Evolutionary conservation across 1,284 basidiomycete genomes (phyloP).

Genomic region (Porodaedalea pini): DNA sequence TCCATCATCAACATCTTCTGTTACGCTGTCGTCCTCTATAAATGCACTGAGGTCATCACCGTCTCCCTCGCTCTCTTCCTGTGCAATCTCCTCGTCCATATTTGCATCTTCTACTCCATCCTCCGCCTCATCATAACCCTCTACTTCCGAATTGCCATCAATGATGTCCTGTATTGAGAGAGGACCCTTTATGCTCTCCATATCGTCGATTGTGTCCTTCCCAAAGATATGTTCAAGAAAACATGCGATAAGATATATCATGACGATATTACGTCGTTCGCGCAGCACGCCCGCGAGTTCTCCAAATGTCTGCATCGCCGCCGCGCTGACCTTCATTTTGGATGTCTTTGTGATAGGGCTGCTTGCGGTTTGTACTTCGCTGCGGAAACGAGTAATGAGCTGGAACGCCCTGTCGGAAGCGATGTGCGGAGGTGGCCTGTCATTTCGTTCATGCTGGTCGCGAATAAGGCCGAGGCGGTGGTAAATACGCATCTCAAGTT

Average conservation of each 20-base stretch:
- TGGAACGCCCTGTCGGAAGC: constrained; percentile 74
- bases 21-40: constrained; percentile 27
- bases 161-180: constrained; percentile 70
- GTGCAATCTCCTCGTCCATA: constrained; percentile 18
- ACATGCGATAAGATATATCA: constrained; percentile 75
- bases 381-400: constrained; percentile 76
- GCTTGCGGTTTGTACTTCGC: constrained; percentile 78
- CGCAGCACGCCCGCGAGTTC: constrained; percentile 53
- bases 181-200: constrained; percentile 67
- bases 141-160: constrained; percentile 58
- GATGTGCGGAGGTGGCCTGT: constrained; percentile 75
- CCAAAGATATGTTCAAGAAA: constrained; percentile 70
- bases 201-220: constrained; percentile 67
- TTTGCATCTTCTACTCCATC: constrained; percentile 1
- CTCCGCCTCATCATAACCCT: constrained; percentile 1
- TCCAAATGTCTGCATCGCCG: constrained; percentile 67
- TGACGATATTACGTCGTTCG: constrained; percentile 56
- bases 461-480: constrained; percentile 89
- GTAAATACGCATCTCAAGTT: constrained; percentile 95
- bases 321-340: constrained; percentile 51
- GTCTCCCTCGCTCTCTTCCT: constrained; percentile 23
- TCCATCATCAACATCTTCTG: constrained; percentile 22
- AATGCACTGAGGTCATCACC: constrained; percentile 18
- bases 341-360: constrained; percentile 70
- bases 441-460: constrained; percentile 76